Percentiles rank a stretch among this genome's conserved stretches.
phyloP scores from a whole-genome alignment of 1,139 yeast species.

The Protomyces lactucae-debilis region DNA sequence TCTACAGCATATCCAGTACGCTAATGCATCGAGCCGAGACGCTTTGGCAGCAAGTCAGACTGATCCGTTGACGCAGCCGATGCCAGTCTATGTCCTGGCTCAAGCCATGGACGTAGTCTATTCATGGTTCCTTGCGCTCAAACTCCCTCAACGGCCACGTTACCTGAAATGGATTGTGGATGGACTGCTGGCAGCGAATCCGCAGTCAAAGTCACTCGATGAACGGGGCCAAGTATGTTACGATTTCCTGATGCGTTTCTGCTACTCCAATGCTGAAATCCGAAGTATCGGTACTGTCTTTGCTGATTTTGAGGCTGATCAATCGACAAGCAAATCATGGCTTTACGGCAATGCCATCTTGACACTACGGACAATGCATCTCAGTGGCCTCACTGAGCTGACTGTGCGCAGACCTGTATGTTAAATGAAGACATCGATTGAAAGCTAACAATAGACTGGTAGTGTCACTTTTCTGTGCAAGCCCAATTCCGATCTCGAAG shows the following conservation, averaged over 20 bases:
- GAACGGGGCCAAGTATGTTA: conserved; percentile 59
- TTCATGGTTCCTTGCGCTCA: conserved; percentile 67
- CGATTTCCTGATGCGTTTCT: conserved; percentile 64
- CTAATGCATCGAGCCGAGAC: conserved; percentile 47
- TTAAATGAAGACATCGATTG: background rate
- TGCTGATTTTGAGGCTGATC: conserved; percentile 36
- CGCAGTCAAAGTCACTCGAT: conserved; percentile 44
- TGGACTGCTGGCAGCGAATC: conserved; percentile 49
- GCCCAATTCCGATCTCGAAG: conserved; percentile 22
- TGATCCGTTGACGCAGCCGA: conserved; percentile 38
- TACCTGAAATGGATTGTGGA: conserved; percentile 60
- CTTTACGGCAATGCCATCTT: conserved; percentile 56
- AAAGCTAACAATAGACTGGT: conserved; percentile 22
- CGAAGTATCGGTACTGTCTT: conserved; percentile 31
- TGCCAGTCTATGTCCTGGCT: conserved; percentile 58
- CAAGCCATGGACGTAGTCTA: conserved; percentile 66
- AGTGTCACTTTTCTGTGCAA: conserved; percentile 26
- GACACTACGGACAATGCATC: conserved; percentile 52
- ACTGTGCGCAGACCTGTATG: conserved; percentile 67
- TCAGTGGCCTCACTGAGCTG: conserved; percentile 53
- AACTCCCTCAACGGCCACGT: conserved; percentile 53
- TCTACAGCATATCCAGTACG: conserved; percentile 69
- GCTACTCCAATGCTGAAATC: conserved; percentile 58
- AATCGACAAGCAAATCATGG: conserved; percentile 50
- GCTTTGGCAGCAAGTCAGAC: conserved; percentile 42